Base-by-base conservation (phyloP, 208 protist species). In the Vickermania ingenoplastis region DNA sequence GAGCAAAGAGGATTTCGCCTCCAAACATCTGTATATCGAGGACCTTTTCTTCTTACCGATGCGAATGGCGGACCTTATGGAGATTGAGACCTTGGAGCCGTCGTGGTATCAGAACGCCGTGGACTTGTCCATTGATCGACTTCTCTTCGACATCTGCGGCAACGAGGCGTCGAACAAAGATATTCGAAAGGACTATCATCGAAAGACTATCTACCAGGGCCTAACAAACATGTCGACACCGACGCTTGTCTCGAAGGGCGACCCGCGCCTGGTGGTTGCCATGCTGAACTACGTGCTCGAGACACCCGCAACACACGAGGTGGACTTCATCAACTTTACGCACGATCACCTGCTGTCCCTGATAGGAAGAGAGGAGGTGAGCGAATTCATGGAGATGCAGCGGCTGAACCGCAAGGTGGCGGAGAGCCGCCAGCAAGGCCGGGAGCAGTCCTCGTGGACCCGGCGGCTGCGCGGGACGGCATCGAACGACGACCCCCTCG, bases 31-130 rank as follows among this genome's bases (percentile, higher is more conserved):
- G 25, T 36, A 65, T 21, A 36, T 79, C 0, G 80, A 87, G 58
- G 83, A 91, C 51, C 45, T 91, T 4, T 83, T 53, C 60, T 91
- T 88, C 53, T 58, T 91, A 31, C 77, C 83, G 0, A 53, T 88
- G 28, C 71, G 70, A 31, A 71, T 75, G 55, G 55, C 77, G 0
- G 67, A 78, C 27, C 55, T 91, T 29, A 79, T 77, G 5, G 73
- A 78, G 31, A 28, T 85, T 11, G 83, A 86, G 49, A 75, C 66
- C 1, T 79, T 91, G 55, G 41, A 72, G 21, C 60, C 64, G 23
- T 57, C 57, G 41, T 70, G 66, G 52, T 85, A 83, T 65, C 55
- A 66, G 5, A 55, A 68, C 5, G 83, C 83, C 1, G 83, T 82
- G 31, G 67, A 73, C 30, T n/a, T 79, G n/a, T 75, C 77, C n/a